Evolutionary conservation across 805 yeast species (phyloP), one percentile per base, ranked within the genome.

Genomic region (Candida ovalis): DNA sequence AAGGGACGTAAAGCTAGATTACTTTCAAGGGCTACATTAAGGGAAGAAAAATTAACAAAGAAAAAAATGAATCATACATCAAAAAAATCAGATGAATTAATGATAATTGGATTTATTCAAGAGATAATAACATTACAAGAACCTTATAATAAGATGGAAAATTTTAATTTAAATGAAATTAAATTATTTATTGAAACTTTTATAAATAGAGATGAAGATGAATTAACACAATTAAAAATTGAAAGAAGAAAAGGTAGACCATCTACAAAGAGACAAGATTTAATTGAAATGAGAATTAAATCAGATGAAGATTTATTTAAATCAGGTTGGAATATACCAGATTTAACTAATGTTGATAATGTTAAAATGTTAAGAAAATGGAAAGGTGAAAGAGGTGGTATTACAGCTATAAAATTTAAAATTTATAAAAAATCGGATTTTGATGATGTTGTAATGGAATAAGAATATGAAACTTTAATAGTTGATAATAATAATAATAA

Each of bases 201-300:
- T 56, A 70, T 91, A 13, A 64, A 76, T 15, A 77, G 96, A 64
- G 84, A 83, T 59, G 87, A 85, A 58, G 89, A 80, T 15, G 97
- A 91, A 62, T 63, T 92, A 44, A 77, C 77, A n/a, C 72, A 72
- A 44, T 70, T 88, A 47, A 78, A 76, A 51, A 67, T 63, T 4
- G 79, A 75, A 46, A 80, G 96, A 72, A 79, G 96, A 62, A 81
- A 90, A n/a, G 95, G 96, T 17, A 78, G 98, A 69, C 96, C 99
- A 9, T 76, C 87, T 17, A 68, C 86, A 5, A 78, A 77, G 51
- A 81, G 81, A 61, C 96, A 88, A 59, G 82, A 81, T 54, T 59
- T 78, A 21, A 65, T 90, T 48, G 85, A 86, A 56, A 78, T 76
- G 54, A 78, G 78, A 59, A 73, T 74, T 41, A 81, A 84, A 45